A percentile compares a stretch with the other conserved stretches of the same genome.
These are phyloP conservation scores for Sphenostylis stenocarpa DNA, from an alignment of 306 rosid genomes.

Conservation along the genomic window DNA sequence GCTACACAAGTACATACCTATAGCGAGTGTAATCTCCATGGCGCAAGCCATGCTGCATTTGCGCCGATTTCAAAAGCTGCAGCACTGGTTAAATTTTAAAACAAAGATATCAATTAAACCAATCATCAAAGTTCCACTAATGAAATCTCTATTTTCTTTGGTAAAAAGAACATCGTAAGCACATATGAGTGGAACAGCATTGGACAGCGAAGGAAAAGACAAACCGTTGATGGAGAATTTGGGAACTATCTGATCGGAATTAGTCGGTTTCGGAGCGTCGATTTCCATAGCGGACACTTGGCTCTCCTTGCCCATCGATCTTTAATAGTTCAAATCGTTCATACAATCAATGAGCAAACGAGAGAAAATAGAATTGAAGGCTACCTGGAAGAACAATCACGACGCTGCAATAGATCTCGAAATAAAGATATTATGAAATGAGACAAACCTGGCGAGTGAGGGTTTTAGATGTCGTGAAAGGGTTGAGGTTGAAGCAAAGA, in stretches of 20 bases:
- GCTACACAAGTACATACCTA: slow-evolving; percentile 46
- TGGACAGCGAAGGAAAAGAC: background rate
- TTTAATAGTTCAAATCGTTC: slow-evolving; percentile 19
- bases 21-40: slow-evolving; percentile 94
- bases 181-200: background rate
- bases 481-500: background rate
- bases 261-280: slow-evolving; percentile 54
- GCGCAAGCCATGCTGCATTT: slow-evolving; percentile 96
- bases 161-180: background rate
- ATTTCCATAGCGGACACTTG: slow-evolving; percentile 72
- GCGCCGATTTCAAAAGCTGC: slow-evolving; percentile 95
- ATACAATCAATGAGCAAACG: background rate
- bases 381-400: background rate
- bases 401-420: slow-evolving; percentile 24
- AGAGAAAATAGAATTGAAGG: slow-evolving; percentile 9
- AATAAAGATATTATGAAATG: background rate
- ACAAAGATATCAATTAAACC: background rate
- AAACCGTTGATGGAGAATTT: slow-evolving; percentile 85
- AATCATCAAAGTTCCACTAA: background rate
- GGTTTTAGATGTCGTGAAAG: background rate
- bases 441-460: slow-evolving; percentile 20
- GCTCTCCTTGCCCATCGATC: slow-evolving; percentile 56
- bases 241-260: slow-evolving; percentile 61
- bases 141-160: background rate
- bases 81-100: slow-evolving; percentile 46